Evolutionary conservation across 495 filamentous ascomycete genomes (phyloP).

Genomic region (Parathielavia hyrcaniae): DNA sequence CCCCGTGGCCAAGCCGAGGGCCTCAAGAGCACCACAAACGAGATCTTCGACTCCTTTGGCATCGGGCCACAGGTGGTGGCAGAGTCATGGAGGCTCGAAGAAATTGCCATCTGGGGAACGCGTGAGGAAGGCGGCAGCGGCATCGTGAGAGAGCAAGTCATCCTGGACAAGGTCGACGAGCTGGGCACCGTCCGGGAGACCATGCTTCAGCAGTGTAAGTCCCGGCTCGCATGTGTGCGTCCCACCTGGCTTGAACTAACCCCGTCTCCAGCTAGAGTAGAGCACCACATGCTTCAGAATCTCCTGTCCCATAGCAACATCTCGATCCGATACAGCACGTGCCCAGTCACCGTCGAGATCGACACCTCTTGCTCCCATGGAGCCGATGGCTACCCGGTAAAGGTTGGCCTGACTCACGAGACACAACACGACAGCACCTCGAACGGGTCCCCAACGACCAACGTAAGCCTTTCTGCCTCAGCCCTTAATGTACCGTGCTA

Average conservation of each 20-base stretch:
- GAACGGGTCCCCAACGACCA: constrained; percentile 15
- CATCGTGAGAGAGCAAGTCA: constrained; percentile 20
- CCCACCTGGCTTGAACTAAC: constrained; percentile 35
- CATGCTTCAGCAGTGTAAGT: constrained; percentile 18
- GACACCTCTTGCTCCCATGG: constrained; percentile 42
- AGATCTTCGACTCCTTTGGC: constrained; percentile 22
- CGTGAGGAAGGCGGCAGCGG: constrained; percentile 4
- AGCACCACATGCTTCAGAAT: constrained; percentile 37
- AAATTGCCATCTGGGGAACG: constrained; percentile 20
- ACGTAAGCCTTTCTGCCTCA: not conserved
- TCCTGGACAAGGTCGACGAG: constrained; percentile 19
- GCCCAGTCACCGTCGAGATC: constrained; percentile 41
- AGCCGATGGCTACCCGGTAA: constrained; percentile 47
- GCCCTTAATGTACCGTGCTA: not conserved
- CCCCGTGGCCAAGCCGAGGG: constrained; percentile 20
- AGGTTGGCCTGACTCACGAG: constrained; percentile 35
- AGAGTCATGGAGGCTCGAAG: constrained; percentile 23
- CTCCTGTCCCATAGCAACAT: constrained; percentile 27
- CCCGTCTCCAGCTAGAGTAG: constrained; percentile 35
- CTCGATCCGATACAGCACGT: constrained; percentile 45
- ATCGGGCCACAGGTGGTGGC: constrained; percentile 14
- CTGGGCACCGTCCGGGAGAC: constrained; percentile 19
- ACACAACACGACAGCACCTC: not conserved
- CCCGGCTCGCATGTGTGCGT: no score
- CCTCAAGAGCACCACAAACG: constrained; percentile 21